Evolutionary conservation across 1,139 yeast species (phyloP), one percentile per base, ranked within the genome.

Genomic region (Pichia sp.): DNA sequence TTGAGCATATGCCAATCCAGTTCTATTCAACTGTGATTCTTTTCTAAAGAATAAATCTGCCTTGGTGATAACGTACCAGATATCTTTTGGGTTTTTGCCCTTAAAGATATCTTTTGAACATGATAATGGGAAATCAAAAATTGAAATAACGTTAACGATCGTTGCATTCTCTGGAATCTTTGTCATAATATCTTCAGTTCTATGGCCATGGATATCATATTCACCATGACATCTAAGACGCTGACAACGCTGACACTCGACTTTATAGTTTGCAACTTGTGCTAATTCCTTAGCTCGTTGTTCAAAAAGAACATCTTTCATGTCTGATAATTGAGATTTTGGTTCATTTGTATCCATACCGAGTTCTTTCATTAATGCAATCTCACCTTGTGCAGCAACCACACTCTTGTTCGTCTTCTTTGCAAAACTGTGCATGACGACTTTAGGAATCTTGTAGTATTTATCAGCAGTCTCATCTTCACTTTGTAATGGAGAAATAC

Each of bases 81-180:
- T 66, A 10, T 71, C 65, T 19, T 65, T 53, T 1, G 74, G 66
- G 8, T 66, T 53, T 33, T 74, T 59, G 45, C 63, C 62, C 46
- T 69, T 60, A 34, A 72, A 66, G 20, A 79, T 67, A 7, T 60
- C 60, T n/a, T 60, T 66, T 50, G 71, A 73, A 17, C 79, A 64
- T 8, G 81, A 75, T 45, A 83, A 67, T 2, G 96, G 96, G 59
- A 86, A 86, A 55, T 87, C 95, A 24, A 73, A 65, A 0, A 84
- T 81, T 41, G 83, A 81, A 14, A 83, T 70, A 1, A 86, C 78
- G 58, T 84, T 82, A 2, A 83, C 74, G 2, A 86, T 58, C 27
- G 74, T 72, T 1, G 81, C 78, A 28, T 67, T 58, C 2, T 58
- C 60, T 3, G 89, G 87, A 3, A 83, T 69, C 4, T 56, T 51